Evolutionary conservation across 352 stramenopile species (phyloP).

Genomic region (Halophytophthora batemanensis): DNA sequence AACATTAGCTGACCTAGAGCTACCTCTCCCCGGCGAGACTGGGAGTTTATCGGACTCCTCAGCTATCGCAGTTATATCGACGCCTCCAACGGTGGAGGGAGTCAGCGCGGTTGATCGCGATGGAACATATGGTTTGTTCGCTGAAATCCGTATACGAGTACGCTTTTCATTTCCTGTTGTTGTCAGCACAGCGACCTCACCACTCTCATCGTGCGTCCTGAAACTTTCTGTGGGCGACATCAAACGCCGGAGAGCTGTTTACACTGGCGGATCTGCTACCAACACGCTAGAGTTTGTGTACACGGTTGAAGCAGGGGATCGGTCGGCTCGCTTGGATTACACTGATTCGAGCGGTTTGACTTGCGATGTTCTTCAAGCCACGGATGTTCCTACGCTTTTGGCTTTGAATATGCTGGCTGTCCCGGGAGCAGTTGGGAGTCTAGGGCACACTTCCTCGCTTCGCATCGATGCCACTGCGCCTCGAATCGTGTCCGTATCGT

Average conservation of each 20-base stretch:
- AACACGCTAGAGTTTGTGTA: constrained; percentile 56
- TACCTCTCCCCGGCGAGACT: constrained; percentile 28
- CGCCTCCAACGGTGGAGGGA: constrained; percentile 31
- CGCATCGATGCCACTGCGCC: constrained; percentile 43
- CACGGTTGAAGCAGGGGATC: constrained; percentile 42
- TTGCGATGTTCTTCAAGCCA: constrained; percentile 52
- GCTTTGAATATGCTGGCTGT: constrained; percentile 39
- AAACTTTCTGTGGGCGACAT: constrained; percentile 40
- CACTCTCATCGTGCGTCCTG: constrained; percentile 27
- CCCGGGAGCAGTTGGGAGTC: constrained; percentile 40
- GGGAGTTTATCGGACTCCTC: constrained; percentile 43
- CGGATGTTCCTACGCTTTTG: constrained; percentile 32
- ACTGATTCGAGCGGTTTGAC: constrained; percentile 31
- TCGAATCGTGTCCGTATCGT: constrained; percentile 46
- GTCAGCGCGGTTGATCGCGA: constrained; percentile 30
- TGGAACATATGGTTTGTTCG: constrained; percentile 43
- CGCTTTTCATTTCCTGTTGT: constrained; percentile 55
- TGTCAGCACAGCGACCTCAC: constrained; percentile 14
- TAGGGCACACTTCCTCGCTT: constrained; percentile 32
- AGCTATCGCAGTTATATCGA: constrained; percentile 31
- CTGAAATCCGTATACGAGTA: constrained; percentile 38
- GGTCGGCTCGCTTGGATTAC: constrained; percentile 49
- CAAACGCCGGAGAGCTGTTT: constrained; percentile 31
- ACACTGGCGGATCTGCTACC: constrained; percentile 48
- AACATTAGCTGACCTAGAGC: constrained; percentile 18